Conservation (phyloP, 371 early-diverging fungal species). For the Blyttiomyces sp. region DNA sequence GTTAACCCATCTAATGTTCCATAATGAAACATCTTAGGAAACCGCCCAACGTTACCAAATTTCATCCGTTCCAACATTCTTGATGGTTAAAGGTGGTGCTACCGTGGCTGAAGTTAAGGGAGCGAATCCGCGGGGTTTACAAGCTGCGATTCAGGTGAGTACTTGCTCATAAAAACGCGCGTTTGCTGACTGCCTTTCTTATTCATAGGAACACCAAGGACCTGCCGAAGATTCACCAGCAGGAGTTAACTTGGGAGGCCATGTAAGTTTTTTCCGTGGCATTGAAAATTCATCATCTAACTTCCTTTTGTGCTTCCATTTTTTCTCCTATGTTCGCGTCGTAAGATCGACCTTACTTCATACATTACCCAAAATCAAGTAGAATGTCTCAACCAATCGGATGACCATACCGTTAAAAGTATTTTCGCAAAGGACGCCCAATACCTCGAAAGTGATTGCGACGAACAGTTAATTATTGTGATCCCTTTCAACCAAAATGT, state of each 20-base stretch:
- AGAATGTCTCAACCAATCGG: conserved; percentile 84
- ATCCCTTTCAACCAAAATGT: conserved; percentile 87
- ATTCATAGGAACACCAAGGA: conserved; percentile 1
- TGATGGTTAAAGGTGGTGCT: conserved; percentile 60
- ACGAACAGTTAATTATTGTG: conserved; percentile 87
- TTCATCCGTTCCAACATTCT: conserved; percentile 48
- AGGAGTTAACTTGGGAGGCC: neutral
- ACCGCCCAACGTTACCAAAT: conserved; percentile 27
- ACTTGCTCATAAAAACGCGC: too few relatives aligned
- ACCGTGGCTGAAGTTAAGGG: conserved; percentile 69
- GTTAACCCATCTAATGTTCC: too few relatives aligned
- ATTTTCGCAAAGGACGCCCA: conserved; percentile 69
- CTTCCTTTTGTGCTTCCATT: neutral
- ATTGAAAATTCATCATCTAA: neutral
- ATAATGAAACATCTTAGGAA: too few relatives aligned
- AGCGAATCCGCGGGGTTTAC: conserved; percentile 50
- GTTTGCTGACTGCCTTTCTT: too few relatives aligned
- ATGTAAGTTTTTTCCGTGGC: neutral
- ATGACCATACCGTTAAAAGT: conserved; percentile 67
- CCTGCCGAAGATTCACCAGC: neutral
- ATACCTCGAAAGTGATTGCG: conserved; percentile 83
- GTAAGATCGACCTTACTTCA: conserved; percentile 63
- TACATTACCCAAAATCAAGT: conserved; percentile 70
- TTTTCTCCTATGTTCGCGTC: conserved; percentile 9
- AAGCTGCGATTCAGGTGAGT: conserved; percentile 20